Conservation (phyloP, 108 stramenopile species). For the Cyclostephanos tholiformis region DNA sequence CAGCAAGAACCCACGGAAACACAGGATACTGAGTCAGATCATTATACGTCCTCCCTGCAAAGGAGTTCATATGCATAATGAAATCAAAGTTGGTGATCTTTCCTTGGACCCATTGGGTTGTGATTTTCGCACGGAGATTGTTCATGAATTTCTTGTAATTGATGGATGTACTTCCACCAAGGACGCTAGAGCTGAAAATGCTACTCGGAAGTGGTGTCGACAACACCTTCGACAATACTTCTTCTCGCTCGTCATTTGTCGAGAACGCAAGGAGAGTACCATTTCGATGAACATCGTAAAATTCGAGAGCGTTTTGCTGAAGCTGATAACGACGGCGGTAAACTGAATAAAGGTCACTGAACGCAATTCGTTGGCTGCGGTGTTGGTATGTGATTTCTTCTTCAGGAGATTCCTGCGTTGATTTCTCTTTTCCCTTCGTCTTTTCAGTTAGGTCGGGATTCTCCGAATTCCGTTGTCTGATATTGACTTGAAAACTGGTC, state of each 20-base stretch:
- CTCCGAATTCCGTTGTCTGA: slow-evolving; percentile 57
- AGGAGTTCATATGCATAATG: slow-evolving; percentile 95
- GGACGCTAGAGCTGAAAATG: slow-evolving; percentile 60
- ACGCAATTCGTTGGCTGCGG: slow-evolving; percentile 83
- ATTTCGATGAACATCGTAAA: slow-evolving; percentile 86
- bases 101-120: slow-evolving; percentile 83
- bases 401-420: slow-evolving; percentile 32
- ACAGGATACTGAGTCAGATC: slow-evolving; percentile 98
- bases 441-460: slow-evolving; percentile 34
- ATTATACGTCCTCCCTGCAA: slow-evolving; percentile 96
- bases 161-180: slow-evolving; percentile 60
- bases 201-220: slow-evolving; percentile 82
- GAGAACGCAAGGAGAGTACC: slow-evolving; percentile 80
- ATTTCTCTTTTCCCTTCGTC: slow-evolving; percentile 52
- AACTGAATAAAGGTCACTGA: slow-evolving; percentile 80
- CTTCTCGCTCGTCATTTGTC: slow-evolving; percentile 72
- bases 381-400: slow-evolving; percentile 85
- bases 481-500: slow-evolving; percentile 76
- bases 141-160: slow-evolving; percentile 91
- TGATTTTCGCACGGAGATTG: slow-evolving; percentile 77
- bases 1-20: slow-evolving; percentile 98
- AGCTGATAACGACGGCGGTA: slow-evolving; percentile 92
- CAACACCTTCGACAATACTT: slow-evolving; percentile 73
- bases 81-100: slow-evolving; percentile 98
- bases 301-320: slow-evolving; percentile 92